Conservation (phyloP, 257 asterid species). For the Nicotiana undulata region DNA sequence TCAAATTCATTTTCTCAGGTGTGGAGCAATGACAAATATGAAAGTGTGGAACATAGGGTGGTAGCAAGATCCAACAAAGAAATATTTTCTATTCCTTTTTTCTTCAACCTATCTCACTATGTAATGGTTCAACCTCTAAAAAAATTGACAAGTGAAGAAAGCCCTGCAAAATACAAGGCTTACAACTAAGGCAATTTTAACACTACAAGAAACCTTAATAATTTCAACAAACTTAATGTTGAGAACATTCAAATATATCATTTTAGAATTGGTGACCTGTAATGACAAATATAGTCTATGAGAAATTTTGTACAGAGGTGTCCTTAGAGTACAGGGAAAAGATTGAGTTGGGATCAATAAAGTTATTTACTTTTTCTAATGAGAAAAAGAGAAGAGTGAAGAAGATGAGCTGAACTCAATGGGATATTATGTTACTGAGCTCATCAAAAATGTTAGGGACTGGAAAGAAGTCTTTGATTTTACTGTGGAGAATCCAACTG, state of each 20-base stretch:
- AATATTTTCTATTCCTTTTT: conserved; percentile 56
- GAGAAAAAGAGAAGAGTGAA: conserved; percentile 52
- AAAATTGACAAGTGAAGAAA: too few relatives aligned
- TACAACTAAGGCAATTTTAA: too few relatives aligned
- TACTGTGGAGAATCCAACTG: too few relatives aligned
- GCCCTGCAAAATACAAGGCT: too few relatives aligned
- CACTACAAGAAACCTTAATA: too few relatives aligned
- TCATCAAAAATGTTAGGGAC: too few relatives aligned
- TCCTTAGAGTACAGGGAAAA: conserved; percentile 31
- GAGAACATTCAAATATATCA: conserved; percentile 55
- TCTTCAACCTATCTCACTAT: conserved; percentile 47
- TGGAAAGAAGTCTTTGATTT: too few relatives aligned
- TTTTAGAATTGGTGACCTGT: conserved; percentile 25
- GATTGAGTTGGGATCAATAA: conserved; percentile 39
- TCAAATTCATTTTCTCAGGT: conserved; percentile 24
- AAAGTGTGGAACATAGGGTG: conserved; percentile 77
- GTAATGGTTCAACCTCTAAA: too few relatives aligned
- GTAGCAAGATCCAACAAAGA: conserved; percentile 46
- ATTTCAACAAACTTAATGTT: too few relatives aligned
- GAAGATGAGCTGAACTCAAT: conserved; percentile 31
- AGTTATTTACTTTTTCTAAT: conserved; percentile 42
- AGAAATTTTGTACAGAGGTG: conserved; percentile 30
- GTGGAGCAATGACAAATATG: conserved; percentile 68
- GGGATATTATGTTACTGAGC: too few relatives aligned
- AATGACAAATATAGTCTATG: background rate